A percentile compares a stretch with the other conserved stretches of the same genome.
Conservation (phyloP, 2,329 filamentous ascomycete species). For the Eurotiales sp. region DNA sequence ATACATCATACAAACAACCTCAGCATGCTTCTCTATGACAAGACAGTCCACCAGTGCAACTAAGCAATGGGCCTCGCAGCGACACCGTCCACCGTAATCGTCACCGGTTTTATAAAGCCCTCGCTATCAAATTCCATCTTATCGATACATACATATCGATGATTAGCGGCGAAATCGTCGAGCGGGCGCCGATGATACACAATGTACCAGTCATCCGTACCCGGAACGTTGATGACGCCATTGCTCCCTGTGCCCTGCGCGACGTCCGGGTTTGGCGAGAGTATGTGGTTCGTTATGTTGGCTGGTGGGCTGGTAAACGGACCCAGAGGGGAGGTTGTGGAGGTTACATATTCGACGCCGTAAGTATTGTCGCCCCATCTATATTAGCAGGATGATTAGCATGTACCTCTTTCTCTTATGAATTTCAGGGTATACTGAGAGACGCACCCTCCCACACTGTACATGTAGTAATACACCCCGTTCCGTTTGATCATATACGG, state of each 20-base stretch:
- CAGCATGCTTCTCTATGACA: too few relatives aligned
- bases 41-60: too few relatives aligned
- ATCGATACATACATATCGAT: slow-evolving; percentile 48
- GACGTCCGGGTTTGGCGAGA: slow-evolving; percentile 25
- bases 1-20: too few relatives aligned
- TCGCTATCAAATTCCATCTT: slow-evolving; percentile 48
- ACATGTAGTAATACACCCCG: slow-evolving; percentile 45
- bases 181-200: slow-evolving; percentile 47
- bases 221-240: slow-evolving; percentile 35
- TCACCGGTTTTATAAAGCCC: slow-evolving; percentile 29
- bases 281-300: slow-evolving; percentile 29
- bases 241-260: slow-evolving; percentile 41
- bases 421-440: too few relatives aligned
- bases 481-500: slow-evolving; percentile 43
- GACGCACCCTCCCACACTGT: slow-evolving; percentile 39
- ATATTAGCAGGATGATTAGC: slow-evolving; percentile 5
- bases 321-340: slow-evolving; percentile 34
- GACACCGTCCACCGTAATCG: slow-evolving; percentile 34
- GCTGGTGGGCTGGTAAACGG: slow-evolving; percentile 35
- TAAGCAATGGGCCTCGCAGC: slow-evolving; percentile 25
- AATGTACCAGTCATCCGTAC: slow-evolving; percentile 43
- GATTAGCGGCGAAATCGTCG: slow-evolving; percentile 44
- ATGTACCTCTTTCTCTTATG: too few relatives aligned
- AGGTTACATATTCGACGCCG: slow-evolving; percentile 44
- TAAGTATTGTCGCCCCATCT: slow-evolving; percentile 47